These are phyloP conservation scores for Trametes meyenii DNA, from an alignment of 768 basidiomycete genomes.

Conservation along the genomic window DNA sequence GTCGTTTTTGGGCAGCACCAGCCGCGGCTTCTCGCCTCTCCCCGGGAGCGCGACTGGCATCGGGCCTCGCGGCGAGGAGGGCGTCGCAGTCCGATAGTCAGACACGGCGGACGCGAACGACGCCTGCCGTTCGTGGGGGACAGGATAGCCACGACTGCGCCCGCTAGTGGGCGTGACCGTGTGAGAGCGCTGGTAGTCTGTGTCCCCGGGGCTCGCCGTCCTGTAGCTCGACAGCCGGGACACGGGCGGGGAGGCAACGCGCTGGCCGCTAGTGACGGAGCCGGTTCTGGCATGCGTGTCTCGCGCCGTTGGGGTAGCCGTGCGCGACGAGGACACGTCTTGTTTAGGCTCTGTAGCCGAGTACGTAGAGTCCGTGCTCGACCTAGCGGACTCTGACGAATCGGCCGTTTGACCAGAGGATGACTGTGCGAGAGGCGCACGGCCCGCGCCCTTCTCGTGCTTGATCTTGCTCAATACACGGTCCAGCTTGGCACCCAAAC, in stretches of 20 bases:
- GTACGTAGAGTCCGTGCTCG: constrained; percentile 56
- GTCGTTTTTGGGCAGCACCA: constrained; percentile 71
- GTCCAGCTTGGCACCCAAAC: constrained; percentile 68
- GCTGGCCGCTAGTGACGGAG: constrained; percentile 19
- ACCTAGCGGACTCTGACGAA: constrained; percentile 32
- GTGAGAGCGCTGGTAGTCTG: constrained; percentile 22
- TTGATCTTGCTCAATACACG: constrained; percentile 77
- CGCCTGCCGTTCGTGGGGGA: constrained; percentile 52
- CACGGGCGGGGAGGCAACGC: constrained; percentile 31
- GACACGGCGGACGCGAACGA: constrained; percentile 80
- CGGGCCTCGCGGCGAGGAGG: constrained; percentile 20
- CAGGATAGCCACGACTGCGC: constrained; percentile 1
- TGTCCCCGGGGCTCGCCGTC: constrained; percentile 32
- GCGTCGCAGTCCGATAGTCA: constrained; percentile 45
- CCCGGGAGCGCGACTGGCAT: constrained; percentile 8
- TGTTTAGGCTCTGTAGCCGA: constrained; percentile 39
- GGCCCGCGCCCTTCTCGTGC: constrained; percentile 52
- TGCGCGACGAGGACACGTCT: constrained; percentile 38
- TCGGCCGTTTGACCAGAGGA: constrained; percentile 29
- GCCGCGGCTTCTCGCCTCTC: constrained; percentile 32
- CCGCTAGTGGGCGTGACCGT: constrained; percentile 44
- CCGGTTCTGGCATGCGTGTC: constrained; percentile 23
- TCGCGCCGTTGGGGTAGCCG: constrained; percentile 29
- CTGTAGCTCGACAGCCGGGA: constrained; percentile 35
- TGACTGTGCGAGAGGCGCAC: constrained; percentile 26